Conservation (phyloP, 2,329 filamentous ascomycete genomes). For the Magnaporthiopsis incrustans region DNA sequence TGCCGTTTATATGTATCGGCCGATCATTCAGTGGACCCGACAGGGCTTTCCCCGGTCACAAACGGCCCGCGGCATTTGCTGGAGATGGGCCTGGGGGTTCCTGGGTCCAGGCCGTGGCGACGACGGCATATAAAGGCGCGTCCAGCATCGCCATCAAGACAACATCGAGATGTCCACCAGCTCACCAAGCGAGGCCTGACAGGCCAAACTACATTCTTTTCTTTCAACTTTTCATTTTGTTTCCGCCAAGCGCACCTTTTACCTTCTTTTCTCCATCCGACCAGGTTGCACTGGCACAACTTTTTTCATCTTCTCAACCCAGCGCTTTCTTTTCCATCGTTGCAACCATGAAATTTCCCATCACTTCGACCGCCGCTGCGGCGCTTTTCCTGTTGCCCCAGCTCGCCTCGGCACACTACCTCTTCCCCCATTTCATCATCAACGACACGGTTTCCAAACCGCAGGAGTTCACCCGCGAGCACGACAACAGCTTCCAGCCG, state of each 20-base stretch:
- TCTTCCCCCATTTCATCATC: constrained; percentile 19
- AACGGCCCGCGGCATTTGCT: background rate
- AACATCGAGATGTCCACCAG: background rate
- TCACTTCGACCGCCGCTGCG: background rate
- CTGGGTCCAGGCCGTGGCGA: background rate
- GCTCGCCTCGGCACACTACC: constrained; percentile 21
- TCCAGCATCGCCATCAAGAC: background rate
- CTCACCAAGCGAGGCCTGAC: background rate
- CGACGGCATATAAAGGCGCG: background rate
- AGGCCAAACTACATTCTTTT: background rate
- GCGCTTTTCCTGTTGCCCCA: constrained; percentile 11
- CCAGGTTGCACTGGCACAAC: background rate
- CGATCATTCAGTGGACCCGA: background rate
- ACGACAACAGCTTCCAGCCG: constrained; percentile 15
- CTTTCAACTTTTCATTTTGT: background rate
- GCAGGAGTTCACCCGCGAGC: constrained; percentile 18
- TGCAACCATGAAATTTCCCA: background rate
- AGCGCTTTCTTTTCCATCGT: background rate
- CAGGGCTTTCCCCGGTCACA: background rate
- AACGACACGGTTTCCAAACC: constrained; percentile 14
- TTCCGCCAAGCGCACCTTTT: background rate
- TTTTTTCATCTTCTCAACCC: background rate
- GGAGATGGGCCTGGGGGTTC: background rate
- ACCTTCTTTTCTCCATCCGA: background rate
- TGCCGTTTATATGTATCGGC: background rate